Conservation (phyloP, 495 filamentous ascomycete species). For the Penicillium longicatenatum region DNA sequence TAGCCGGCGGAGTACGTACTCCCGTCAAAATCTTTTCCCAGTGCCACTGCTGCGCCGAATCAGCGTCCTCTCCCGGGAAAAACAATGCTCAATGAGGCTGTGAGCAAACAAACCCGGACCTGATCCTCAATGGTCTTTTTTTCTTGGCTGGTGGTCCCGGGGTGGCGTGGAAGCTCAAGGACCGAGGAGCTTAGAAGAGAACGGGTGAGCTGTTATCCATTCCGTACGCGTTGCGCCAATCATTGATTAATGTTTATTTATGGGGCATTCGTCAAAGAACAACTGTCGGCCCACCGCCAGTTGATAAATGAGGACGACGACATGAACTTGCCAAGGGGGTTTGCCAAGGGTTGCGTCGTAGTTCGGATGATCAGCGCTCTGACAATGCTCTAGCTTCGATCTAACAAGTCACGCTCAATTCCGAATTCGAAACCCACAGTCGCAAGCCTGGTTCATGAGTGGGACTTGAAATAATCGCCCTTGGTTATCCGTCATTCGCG, state of each 20-base stretch:
- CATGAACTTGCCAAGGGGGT: background rate
- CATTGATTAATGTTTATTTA: background rate
- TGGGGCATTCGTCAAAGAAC: background rate
- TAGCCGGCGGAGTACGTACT: constrained; percentile 22
- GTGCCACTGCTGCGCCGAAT: background rate
- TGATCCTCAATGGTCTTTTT: background rate
- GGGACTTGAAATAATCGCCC: background rate
- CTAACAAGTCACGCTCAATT: background rate
- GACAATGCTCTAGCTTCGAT: background rate
- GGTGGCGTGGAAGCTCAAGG: background rate
- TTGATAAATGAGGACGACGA: background rate
- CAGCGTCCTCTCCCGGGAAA: background rate
- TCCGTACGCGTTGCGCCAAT: background rate
- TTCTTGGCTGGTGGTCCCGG: background rate
- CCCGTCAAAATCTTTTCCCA: constrained; percentile 12
- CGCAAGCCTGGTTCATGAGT: background rate
- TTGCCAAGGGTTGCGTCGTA: background rate
- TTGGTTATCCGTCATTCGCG: background rate
- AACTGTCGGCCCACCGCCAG: background rate
- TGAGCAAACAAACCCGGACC: background rate
- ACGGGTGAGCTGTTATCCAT: background rate
- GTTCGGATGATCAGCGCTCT: background rate
- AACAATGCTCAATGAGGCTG: background rate
- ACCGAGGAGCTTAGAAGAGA: background rate
- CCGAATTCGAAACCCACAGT: background rate